Percentiles rank a stretch among this genome's conserved stretches.
phyloP scores from a whole-genome alignment of 1,284 basidiomycete species.

The Leccinum fallax region DNA sequence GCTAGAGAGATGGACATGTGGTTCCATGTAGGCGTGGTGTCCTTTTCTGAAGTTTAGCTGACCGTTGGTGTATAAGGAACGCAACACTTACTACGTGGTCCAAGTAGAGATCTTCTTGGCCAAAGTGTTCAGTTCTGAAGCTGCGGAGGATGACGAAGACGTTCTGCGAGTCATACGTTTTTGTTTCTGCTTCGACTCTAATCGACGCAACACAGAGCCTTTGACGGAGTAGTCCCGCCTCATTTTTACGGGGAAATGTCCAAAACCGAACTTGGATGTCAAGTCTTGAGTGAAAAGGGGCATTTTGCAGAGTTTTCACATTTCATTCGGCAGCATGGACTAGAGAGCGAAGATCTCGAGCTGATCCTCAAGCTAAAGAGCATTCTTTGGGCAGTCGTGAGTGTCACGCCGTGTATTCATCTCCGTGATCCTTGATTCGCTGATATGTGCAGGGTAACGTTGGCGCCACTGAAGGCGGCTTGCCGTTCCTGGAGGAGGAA shows the following conservation, averaged over 20 bases:
- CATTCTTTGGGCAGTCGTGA: slow-evolving; percentile 93
- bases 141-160: slow-evolving; percentile 67
- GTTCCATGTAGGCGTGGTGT: slow-evolving; percentile 74
- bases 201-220: slow-evolving; percentile 48
- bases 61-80: slow-evolving; percentile 56
- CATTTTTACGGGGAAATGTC: slow-evolving; percentile 99
- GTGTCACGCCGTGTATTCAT: slow-evolving; percentile 43
- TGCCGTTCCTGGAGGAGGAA: slow-evolving; percentile 95
- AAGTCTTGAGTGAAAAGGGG: slow-evolving; percentile 85
- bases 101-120: slow-evolving; percentile 87
- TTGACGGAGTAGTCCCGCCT: slow-evolving; percentile 87
- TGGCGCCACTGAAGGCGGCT: slow-evolving; percentile 85
- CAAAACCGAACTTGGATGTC: slow-evolving; percentile 93
- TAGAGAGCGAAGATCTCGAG: slow-evolving; percentile 82
- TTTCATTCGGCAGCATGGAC: slow-evolving; percentile 85
- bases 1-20: slow-evolving; percentile 94
- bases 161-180: slow-evolving; percentile 46
- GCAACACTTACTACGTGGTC: slow-evolving; percentile 85
- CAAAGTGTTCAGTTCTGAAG: slow-evolving; percentile 66
- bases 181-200: not conserved
- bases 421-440: not conserved
- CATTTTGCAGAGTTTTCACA: slow-evolving; percentile 92
- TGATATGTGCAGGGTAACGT: slow-evolving; percentile 78
- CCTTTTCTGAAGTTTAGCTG: slow-evolving; percentile 6
- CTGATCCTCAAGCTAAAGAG: slow-evolving; percentile 92